A percentile compares a stretch with the other conserved stretches of the same genome.
Evolutionary conservation across 495 filamentous ascomycete species (phyloP).

Genomic region (Ramalina intermedia): DNA sequence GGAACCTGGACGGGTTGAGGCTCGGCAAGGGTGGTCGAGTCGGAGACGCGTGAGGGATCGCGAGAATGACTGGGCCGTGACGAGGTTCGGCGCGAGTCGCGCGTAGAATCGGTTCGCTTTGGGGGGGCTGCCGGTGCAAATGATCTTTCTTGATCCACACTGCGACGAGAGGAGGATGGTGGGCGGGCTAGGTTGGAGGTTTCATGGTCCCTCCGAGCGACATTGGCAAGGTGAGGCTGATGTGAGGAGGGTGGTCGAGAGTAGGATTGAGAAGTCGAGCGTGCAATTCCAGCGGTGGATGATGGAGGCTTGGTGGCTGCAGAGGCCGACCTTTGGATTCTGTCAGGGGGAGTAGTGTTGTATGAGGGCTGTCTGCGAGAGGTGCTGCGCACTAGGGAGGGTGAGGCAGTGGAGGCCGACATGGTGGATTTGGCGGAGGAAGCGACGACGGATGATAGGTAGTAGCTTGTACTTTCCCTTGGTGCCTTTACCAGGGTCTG

Average conservation of each 20-base stretch:
- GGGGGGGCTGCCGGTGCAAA: constrained; percentile 29
- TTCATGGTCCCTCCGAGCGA: constrained; percentile 45
- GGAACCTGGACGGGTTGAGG: constrained; percentile 29
- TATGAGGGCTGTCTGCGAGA: constrained; percentile 14
- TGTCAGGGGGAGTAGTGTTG: constrained; percentile 29
- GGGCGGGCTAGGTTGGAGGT: constrained; percentile 34
- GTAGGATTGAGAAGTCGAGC: constrained; percentile 36
- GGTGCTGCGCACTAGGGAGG: constrained; percentile 11
- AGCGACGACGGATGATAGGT: too few relatives aligned
- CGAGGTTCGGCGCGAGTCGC: constrained; percentile 30
- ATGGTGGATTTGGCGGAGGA: background rate
- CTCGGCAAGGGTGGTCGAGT: constrained; percentile 30
- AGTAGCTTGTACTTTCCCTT: too few relatives aligned
- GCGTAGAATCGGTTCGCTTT: constrained; percentile 35
- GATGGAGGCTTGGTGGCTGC: constrained; percentile 28
- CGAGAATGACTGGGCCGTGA: constrained; percentile 30
- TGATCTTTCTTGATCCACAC: constrained; percentile 36
- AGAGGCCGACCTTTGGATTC: constrained; percentile 43
- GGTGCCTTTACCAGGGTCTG: too few relatives aligned
- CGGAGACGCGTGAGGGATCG: constrained; percentile 42
- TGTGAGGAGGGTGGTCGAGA: constrained; percentile 35
- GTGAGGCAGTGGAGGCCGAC: constrained; percentile 2
- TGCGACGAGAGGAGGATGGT: constrained; percentile 33
- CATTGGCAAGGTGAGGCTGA: constrained; percentile 34
- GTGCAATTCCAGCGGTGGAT: constrained; percentile 20